These are phyloP conservation scores for Leptomonas pyrrhocoris DNA, from an alignment of 208 protist genomes.

Conservation along the genomic window DNA sequence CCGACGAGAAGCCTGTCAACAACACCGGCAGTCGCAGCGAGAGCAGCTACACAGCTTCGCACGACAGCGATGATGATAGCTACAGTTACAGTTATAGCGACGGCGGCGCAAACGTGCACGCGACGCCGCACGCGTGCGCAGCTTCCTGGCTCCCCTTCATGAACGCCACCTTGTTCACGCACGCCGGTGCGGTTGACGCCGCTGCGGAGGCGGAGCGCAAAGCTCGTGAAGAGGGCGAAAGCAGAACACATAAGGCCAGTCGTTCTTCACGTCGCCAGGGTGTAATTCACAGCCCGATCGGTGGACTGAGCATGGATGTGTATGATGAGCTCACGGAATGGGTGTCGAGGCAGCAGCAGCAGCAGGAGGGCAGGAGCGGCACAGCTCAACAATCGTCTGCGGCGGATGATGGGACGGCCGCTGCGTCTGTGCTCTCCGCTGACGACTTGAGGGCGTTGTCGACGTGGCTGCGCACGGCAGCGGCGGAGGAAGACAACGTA, in stretches of 20 bases:
- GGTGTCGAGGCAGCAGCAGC: neutral
- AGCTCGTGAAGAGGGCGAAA: neutral
- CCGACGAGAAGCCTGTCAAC: neutral
- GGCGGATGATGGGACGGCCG: neutral
- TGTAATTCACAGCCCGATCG: neutral
- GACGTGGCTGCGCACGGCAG: neutral
- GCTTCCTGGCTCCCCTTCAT: slow-evolving; percentile 18
- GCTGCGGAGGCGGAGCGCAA: neutral
- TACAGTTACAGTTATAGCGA: no score
- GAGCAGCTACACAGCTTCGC: neutral
- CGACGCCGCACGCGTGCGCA: slow-evolving; percentile 3
- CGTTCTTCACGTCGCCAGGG: neutral
- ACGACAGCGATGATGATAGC: no score
- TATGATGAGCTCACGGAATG: neutral
- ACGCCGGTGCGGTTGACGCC: neutral
- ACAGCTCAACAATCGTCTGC: neutral
- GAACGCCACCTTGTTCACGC: slow-evolving; percentile 11
- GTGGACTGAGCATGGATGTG: neutral
- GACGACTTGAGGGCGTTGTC: neutral
- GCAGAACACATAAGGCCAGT: neutral
- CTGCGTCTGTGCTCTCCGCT: neutral
- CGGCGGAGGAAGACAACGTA: neutral
- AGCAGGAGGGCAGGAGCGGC: neutral
- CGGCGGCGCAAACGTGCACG: neutral
- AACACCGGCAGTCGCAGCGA: neutral